phyloP scores from a whole-genome alignment of 2,329 filamentous ascomycete species.

The Ramularia endophylla region DNA sequence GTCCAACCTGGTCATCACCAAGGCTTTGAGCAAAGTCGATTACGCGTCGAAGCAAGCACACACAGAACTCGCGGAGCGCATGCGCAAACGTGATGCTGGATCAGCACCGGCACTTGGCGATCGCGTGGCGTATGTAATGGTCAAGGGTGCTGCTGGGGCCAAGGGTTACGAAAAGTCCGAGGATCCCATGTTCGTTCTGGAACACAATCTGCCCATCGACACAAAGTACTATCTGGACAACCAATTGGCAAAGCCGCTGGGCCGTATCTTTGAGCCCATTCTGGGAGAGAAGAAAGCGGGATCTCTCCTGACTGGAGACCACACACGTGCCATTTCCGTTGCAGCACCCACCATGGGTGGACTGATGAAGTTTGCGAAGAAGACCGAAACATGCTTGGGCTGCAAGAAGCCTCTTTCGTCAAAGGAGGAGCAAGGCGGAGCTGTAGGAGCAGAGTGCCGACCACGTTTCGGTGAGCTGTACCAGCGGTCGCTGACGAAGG shows the following conservation, averaged over 20 bases:
- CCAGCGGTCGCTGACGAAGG: constrained; percentile 79
- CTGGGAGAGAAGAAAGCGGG: constrained; percentile 87
- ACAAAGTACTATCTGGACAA: constrained; percentile 99
- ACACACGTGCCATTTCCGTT: constrained; percentile 90
- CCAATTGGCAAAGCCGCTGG: constrained; percentile 89
- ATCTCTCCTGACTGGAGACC: constrained; percentile 81
- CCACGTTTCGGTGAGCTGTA: constrained; percentile 88
- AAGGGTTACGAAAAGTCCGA: constrained; percentile 98
- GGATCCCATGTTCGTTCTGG: constrained; percentile 93
- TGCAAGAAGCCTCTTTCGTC: constrained; percentile 92
- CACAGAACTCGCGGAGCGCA: constrained; percentile 88
- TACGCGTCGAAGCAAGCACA: constrained; percentile 94
- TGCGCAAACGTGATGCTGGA: constrained; percentile 94
- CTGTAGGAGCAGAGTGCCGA: constrained; percentile 81
- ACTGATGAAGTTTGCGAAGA: constrained; percentile 97
- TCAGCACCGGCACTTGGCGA: constrained; percentile 90
- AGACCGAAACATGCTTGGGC: constrained; percentile 96
- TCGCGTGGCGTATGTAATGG: constrained; percentile 96
- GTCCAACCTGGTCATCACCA: constrained; percentile 98
- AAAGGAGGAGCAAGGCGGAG: constrained; percentile 73
- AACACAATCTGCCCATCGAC: constrained; percentile 96
- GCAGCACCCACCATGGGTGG: constrained; percentile 87
- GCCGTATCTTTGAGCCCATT: constrained; percentile 96
- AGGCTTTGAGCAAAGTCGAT: constrained; percentile 83
- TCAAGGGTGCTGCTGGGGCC: constrained; percentile 80